Evolutionary conservation across 2,329 filamentous ascomycete genomes (phyloP).

Genomic region (Rutstroemia sp.): DNA sequence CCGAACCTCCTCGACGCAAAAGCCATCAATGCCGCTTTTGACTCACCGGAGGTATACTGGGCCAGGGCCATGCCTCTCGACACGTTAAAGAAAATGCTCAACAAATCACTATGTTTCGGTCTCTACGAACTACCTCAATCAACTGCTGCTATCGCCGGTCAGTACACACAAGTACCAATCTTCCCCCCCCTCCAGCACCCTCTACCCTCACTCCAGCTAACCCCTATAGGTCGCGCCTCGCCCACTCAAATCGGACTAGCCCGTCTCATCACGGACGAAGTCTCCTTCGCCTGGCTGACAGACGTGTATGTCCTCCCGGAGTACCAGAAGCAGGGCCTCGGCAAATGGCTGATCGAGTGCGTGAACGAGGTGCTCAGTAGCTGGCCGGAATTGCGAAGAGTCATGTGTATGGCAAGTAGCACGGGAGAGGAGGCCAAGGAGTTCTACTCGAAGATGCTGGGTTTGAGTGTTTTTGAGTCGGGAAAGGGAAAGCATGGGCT

Average conservation of each 20-base stretch:
- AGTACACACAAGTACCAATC: neutral
- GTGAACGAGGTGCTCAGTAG: slow-evolving; percentile 47
- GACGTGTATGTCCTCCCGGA: slow-evolving; percentile 58
- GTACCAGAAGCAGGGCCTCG: slow-evolving; percentile 55
- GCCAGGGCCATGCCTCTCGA: slow-evolving; percentile 42
- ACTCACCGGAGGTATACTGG: slow-evolving; percentile 54
- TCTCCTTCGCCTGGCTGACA: slow-evolving; percentile 61
- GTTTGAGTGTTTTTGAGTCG: slow-evolving; percentile 15
- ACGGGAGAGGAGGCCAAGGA: neutral
- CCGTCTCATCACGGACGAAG: slow-evolving; percentile 61
- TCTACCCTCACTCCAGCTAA: no score
- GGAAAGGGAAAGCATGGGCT: neutral
- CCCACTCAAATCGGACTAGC: slow-evolving; percentile 47
- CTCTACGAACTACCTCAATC: slow-evolving; percentile 40
- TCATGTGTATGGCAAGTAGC: slow-evolving; percentile 40
- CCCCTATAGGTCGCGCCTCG: slow-evolving; percentile 13
- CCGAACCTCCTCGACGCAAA: slow-evolving; percentile 45
- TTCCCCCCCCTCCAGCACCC: no score
- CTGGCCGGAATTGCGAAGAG: slow-evolving; percentile 53
- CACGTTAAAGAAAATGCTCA: slow-evolving; percentile 43
- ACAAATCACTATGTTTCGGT: slow-evolving; percentile 53
- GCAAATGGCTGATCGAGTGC: slow-evolving; percentile 56
- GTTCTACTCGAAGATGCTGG: slow-evolving; percentile 25
- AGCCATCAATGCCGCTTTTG: slow-evolving; percentile 48
- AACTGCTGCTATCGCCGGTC: slow-evolving; percentile 30